A percentile compares a stretch with the other conserved stretches of the same genome.
Conservation (phyloP, 306 rosid species). For the Prunus padus region DNA sequence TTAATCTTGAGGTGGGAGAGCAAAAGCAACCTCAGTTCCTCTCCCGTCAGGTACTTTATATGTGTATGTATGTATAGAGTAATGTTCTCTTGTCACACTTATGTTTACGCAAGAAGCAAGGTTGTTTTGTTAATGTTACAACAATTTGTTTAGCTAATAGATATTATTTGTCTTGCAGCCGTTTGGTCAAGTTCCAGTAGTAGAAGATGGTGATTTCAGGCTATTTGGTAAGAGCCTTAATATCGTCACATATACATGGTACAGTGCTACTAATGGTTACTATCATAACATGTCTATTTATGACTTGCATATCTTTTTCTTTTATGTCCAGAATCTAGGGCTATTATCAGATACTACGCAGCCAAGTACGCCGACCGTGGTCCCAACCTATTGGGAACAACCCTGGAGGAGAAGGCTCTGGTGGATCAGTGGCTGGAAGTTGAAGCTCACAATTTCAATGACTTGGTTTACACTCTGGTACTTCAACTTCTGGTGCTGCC, state of each 20-base stretch:
- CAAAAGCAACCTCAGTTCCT: slow-evolving; percentile 63
- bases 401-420: slow-evolving; percentile 59
- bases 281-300: too few relatives aligned
- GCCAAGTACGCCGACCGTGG: slow-evolving; percentile 53
- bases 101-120: too few relatives aligned
- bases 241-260: neutral
- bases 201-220: slow-evolving; percentile 57
- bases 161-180: slow-evolving; percentile 46
- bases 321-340: slow-evolving; percentile 55
- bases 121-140: too few relatives aligned
- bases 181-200: slow-evolving; percentile 72
- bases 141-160: neutral
- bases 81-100: neutral
- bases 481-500: slow-evolving; percentile 56
- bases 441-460: slow-evolving; percentile 71
- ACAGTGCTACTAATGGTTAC: too few relatives aligned
- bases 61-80: neutral
- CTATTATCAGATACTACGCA: slow-evolving; percentile 59
- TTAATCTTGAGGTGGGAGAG: slow-evolving; percentile 49
- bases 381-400: slow-evolving; percentile 52
- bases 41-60: slow-evolving; percentile 42
- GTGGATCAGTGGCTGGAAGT: slow-evolving; percentile 83
- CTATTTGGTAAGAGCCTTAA: slow-evolving; percentile 52
- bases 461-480: slow-evolving; percentile 47
- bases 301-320: neutral